phyloP scores from a whole-genome alignment of 495 filamentous ascomycete species.

The Pseudoneurospora amorphoporcata region DNA sequence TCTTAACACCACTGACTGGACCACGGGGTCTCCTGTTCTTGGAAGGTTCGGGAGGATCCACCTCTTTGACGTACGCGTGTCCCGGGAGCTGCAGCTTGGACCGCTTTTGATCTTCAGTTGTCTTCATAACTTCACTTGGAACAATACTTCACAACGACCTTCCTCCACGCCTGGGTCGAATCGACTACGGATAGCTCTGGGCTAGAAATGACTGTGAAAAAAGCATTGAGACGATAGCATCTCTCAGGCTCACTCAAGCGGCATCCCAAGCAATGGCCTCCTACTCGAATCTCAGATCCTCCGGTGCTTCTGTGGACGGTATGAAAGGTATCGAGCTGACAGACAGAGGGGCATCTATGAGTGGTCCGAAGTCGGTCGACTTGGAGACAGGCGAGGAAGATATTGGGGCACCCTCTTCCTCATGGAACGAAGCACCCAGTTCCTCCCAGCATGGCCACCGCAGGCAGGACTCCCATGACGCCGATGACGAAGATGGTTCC shows the following conservation, averaged over 20 bases:
- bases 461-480: conserved; percentile 16
- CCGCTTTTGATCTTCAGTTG: not conserved
- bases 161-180: not conserved
- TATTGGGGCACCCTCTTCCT: not conserved
- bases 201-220: not conserved
- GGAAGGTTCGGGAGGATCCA: not conserved
- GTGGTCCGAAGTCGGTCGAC: not conserved
- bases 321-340: not conserved
- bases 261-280: not conserved
- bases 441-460: conserved; percentile 6
- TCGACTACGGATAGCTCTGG: not conserved
- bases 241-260: not conserved
- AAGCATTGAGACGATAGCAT: not conserved
- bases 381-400: not conserved
- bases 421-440: not conserved
- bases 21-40: not conserved
- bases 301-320: not conserved
- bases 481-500: conserved; percentile 26
- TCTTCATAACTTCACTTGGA: not conserved
- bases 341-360: not conserved
- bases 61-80: not conserved
- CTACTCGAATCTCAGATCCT: not conserved
- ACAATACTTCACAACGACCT: not conserved
- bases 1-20: not conserved
- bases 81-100: not conserved